These are phyloP conservation scores for Paraconiothyrium brasiliense DNA, from an alignment of 2,329 filamentous ascomycete species.

Conservation along the genomic window DNA sequence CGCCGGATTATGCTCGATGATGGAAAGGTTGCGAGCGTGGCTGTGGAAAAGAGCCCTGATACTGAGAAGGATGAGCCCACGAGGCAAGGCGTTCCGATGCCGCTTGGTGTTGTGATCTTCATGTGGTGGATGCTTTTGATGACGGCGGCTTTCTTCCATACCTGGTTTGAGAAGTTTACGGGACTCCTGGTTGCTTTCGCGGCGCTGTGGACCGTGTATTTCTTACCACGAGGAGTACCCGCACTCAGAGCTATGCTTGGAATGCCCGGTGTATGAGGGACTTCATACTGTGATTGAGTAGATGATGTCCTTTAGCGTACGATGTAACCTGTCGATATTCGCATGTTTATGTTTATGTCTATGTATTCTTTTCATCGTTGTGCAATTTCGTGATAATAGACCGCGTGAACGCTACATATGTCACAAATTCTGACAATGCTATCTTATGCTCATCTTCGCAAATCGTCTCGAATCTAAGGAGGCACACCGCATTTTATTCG, in stretches of 20 bases:
- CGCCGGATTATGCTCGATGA: slow-evolving; percentile 72
- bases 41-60: slow-evolving; percentile 50
- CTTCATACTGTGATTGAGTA: neutral
- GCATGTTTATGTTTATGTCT: neutral
- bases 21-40: slow-evolving; percentile 64
- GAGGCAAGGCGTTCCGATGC: slow-evolving; percentile 64
- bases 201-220: slow-evolving; percentile 58
- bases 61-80: slow-evolving; percentile 52
- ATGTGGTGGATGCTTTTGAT: slow-evolving; percentile 97
- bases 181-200: slow-evolving; percentile 59
- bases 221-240: slow-evolving; percentile 57
- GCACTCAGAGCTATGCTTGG: slow-evolving; percentile 47
- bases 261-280: slow-evolving; percentile 11
- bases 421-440: too few species aligned
- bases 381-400: neutral
- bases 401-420: too few species aligned
- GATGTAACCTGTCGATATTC: neutral
- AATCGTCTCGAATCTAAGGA: too few species aligned
- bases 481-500: too few species aligned
- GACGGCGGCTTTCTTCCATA: slow-evolving; percentile 99
- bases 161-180: slow-evolving; percentile 90
- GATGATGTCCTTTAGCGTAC: neutral
- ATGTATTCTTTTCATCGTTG: neutral
- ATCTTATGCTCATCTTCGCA: neutral
- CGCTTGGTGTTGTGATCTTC: slow-evolving; percentile 69